Percentiles rank a stretch among this genome's conserved stretches.
phyloP scores from a whole-genome alignment of 176 grass and related monocot species.

The barley (Hordeum vulgare) region MorexV3_pseudomolecules_assembly NC_058519.1:493239553-493240052 shows the following conservation, averaged over 20 bases:
- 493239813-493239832: neutral
- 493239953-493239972: too few relatives aligned
- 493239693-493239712: neutral
- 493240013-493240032: too few relatives aligned
- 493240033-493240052: too few relatives aligned
- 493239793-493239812: neutral
- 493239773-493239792: neutral
- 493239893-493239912: too few relatives aligned
- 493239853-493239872: too few relatives aligned
- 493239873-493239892: too few relatives aligned
- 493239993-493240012: too few relatives aligned
- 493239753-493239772: neutral
- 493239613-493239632: neutral
- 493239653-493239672: neutral
- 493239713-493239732: neutral
- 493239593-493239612: neutral
- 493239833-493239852: neutral
- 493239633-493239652: neutral
- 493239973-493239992: too few relatives aligned
- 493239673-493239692: neutral
- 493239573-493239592: constrained; percentile 1
- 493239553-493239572: neutral
- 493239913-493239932: too few relatives aligned
- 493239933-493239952: too few relatives aligned
- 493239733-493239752: neutral